A percentile compares a stretch with the other conserved stretches of the same genome.
Evolutionary conservation across 768 basidiomycete species (phyloP).

Genomic region (Scleroderma citrinum): DNA sequence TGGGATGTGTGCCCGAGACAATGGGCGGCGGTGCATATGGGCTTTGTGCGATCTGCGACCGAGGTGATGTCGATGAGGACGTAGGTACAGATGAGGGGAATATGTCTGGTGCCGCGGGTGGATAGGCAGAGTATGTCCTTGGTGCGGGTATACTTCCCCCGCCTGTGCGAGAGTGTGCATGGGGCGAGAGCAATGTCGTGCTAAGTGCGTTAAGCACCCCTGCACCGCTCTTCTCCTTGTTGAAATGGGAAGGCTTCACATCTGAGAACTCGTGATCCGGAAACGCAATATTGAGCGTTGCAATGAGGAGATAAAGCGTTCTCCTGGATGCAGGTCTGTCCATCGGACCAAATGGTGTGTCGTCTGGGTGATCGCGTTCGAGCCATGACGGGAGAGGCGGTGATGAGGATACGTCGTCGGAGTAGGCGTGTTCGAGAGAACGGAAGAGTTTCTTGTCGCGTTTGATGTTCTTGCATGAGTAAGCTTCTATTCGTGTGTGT

Average conservation of each 20-base stretch:
- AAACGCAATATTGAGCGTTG: conserved; percentile 94
- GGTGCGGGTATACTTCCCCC: conserved; percentile 54
- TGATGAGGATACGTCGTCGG: conserved; percentile 69
- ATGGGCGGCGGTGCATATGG: conserved; percentile 70
- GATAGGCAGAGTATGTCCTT: conserved; percentile 83
- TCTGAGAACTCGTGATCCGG: conserved; percentile 97
- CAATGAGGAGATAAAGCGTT: conserved; percentile 93
- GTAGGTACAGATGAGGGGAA: conserved; percentile 68
- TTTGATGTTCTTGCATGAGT: conserved; percentile 96
- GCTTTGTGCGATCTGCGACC: conserved; percentile 49
- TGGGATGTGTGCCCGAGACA: conserved; percentile 80
- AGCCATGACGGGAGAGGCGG: conserved; percentile 83
- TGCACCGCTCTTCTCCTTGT: conserved; percentile 69
- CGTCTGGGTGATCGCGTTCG: conserved; percentile 53
- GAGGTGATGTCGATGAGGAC: conserved; percentile 68
- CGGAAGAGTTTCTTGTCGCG: conserved; percentile 97
- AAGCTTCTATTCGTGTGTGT: conserved; percentile 91
- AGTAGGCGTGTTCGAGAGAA: conserved; percentile 81
- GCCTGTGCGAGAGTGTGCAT: conserved; percentile 30
- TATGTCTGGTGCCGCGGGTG: conserved; percentile 63
- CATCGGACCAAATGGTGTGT: conserved; percentile 88
- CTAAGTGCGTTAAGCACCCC: conserved; percentile 80
- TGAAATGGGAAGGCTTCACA: conserved; percentile 86
- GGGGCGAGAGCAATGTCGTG: conserved; percentile 73
- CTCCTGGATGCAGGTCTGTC: conserved; percentile 81